phyloP scores from a whole-genome alignment of 768 basidiomycete species.

The Asterophora parasitica region DNA sequence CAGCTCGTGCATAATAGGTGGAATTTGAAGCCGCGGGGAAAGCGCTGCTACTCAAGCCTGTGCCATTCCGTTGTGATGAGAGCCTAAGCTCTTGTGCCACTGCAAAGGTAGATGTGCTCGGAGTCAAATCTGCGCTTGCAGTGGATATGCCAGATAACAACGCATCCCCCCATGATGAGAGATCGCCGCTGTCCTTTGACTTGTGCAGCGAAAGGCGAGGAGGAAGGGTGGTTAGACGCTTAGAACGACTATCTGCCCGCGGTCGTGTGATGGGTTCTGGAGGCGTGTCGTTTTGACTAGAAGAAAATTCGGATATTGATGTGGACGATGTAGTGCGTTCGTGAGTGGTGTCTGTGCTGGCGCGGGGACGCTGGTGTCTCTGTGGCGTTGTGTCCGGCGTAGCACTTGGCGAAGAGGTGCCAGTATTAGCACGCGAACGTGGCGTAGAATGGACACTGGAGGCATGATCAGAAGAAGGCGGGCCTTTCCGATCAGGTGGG shows the following conservation, averaged over 20 bases:
- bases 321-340: slow-evolving; percentile 1
- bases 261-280: slow-evolving; percentile 1
- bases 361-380: slow-evolving; percentile 2
- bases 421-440: slow-evolving; percentile 1
- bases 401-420: background rate
- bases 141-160: slow-evolving; percentile 48
- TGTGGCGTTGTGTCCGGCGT: slow-evolving; percentile 1
- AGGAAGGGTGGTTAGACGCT: slow-evolving; percentile 31
- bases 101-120: slow-evolving; percentile 12
- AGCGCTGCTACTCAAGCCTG: background rate
- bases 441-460: slow-evolving; percentile 4
- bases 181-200: slow-evolving; percentile 37
- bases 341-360: slow-evolving; percentile 3
- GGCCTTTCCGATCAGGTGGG: slow-evolving; percentile 7
- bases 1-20: background rate
- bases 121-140: slow-evolving; percentile 7
- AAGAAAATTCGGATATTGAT: background rate
- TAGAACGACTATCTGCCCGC: slow-evolving; percentile 12
- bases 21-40: background rate
- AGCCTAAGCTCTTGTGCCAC: slow-evolving; percentile 13
- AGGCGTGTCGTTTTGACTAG: slow-evolving; percentile 2
- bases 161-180: slow-evolving; percentile 51
- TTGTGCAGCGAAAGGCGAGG: slow-evolving; percentile 54
- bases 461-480: background rate
- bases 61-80: background rate